phyloP scores from a whole-genome alignment of 129 eudicot genomes.

The Gnaphalium uliginosum region DNA sequence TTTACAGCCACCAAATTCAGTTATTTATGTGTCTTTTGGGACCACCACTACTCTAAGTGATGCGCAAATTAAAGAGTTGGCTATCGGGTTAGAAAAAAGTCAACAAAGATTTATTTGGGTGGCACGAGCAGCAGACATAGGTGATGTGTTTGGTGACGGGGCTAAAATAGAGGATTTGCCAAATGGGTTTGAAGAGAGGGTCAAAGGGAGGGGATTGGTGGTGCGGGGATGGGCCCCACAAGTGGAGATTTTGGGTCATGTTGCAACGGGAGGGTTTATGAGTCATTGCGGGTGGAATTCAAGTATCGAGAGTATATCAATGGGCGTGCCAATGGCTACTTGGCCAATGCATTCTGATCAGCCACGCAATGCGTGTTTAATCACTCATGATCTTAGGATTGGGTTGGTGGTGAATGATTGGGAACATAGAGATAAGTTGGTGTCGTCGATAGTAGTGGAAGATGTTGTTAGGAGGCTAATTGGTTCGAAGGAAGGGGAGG shows the following conservation, averaged over 20 bases:
- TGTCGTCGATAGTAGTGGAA: conserved; percentile 24
- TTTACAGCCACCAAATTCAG: conserved; percentile 31
- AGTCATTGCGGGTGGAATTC: conserved; percentile 63
- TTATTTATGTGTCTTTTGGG: conserved; percentile 50
- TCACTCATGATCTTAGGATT: conserved; percentile 25
- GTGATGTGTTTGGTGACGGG: conserved; percentile 30
- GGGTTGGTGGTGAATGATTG: conserved; percentile 41
- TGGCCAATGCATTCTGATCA: conserved; percentile 59
- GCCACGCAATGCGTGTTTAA: conserved; percentile 32
- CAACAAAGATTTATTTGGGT: conserved; percentile 45
- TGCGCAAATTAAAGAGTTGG: conserved; percentile 37
- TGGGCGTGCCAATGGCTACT: conserved; percentile 44
- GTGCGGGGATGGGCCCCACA: conserved; percentile 55
- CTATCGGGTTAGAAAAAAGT: conserved; percentile 42
- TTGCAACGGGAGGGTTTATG: conserved; percentile 39
- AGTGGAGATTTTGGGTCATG: conserved; percentile 41
- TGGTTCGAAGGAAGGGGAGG: conserved; percentile 39
- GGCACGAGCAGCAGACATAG: conserved; percentile 24
- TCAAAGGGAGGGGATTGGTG: conserved; percentile 40
- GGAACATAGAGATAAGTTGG: conserved; percentile 35
- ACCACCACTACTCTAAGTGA: conserved; percentile 27
- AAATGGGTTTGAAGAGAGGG: conserved; percentile 38
- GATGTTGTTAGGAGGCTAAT: conserved; percentile 27
- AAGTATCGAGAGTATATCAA: conserved; percentile 37
- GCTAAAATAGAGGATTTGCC: conserved; percentile 29